Evolutionary conservation across 192 early-diverging fungal species (phyloP).

Genomic region (Coemansia furcata): DNA sequence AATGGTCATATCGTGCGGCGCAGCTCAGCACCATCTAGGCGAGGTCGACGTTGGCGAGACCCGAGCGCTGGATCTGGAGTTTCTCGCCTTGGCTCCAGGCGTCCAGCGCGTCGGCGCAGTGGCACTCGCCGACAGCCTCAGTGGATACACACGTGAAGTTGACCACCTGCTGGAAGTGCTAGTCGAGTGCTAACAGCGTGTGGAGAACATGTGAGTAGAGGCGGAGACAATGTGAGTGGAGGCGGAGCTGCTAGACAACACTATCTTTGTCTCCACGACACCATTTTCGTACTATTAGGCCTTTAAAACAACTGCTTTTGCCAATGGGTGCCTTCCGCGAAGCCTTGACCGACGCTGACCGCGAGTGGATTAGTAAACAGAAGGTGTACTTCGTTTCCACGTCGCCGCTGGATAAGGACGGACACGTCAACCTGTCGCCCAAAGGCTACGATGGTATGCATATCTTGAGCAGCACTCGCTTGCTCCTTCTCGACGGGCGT

Average conservation of each 20-base stretch:
- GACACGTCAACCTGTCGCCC: slow-evolving; percentile 60
- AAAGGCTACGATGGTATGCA: slow-evolving; percentile 60
- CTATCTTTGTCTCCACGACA: neutral
- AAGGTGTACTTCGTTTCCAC: slow-evolving; percentile 61
- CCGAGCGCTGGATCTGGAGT: slow-evolving; percentile 68
- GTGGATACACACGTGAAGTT: slow-evolving; percentile 74
- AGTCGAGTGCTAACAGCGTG: slow-evolving; percentile 31
- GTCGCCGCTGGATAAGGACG: slow-evolving; percentile 52
- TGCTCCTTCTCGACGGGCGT: slow-evolving; percentile 38
- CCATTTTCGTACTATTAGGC: neutral
- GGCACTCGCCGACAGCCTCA: slow-evolving; percentile 64
- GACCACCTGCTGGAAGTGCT: slow-evolving; percentile 76
- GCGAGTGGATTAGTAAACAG: slow-evolving; percentile 57
- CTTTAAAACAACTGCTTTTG: too few species aligned
- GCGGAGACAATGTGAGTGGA: neutral
- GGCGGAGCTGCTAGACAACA: neutral
- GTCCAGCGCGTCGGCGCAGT: slow-evolving; percentile 84
- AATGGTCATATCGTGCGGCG: slow-evolving; percentile 39
- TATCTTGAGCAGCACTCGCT: slow-evolving; percentile 43
- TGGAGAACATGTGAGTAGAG: neutral
- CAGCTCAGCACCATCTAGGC: slow-evolving; percentile 56
- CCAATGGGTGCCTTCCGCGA: slow-evolving; percentile 55
- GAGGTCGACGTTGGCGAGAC: slow-evolving; percentile 57
- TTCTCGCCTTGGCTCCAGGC: slow-evolving; percentile 80
- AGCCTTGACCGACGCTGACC: slow-evolving; percentile 43